Evolutionary conservation across 192 early-diverging fungal species (phyloP), one percentile per base, ranked within the genome.

Genomic region (Rhizoclosmatium globosum): DNA sequence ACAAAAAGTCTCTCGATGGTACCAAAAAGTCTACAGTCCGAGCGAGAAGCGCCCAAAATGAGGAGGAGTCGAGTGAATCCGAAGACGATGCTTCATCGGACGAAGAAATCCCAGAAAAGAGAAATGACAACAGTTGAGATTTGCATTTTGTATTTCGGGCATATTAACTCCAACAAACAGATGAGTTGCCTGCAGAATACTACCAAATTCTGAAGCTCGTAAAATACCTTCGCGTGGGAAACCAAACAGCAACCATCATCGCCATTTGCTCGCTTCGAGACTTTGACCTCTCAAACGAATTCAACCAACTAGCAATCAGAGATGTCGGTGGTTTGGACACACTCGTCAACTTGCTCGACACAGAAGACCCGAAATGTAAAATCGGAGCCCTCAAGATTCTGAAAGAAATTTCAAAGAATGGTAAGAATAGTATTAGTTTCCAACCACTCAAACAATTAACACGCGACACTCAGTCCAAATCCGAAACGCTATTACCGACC

Each of bases 201-300:
- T 91, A 90, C 72, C 85, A 84, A 60, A 91, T 91, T 47, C 89
- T 89, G 71, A 91, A 91, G 72, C 80, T 91, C 1, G 87, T 91
- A 46, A 91, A 91, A 78, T 91, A 91, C 68, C 68, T 91, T 15
- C 84, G 89, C 3, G 79, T 76, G n/a, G 90, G 90, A 21, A 91
- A 91, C 80, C 90, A 89, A 71, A 91, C 89, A 4, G 90, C 90
- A 2, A 91, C 90, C 44, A 89, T 91, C 59, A 91, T 91, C 67
- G 90, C 90, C 61, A 89, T 91, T 39, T 91, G 90, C 78, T 88
- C 87, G 4, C 75, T 91, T 3, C 61, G 89, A 17, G 90, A 91
- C 77, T 91, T 91, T 75, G 90, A 91, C 76, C 74, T 91, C n/a
- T 79, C 76, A 41, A 89, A 91, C 68, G 88, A 91, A 69, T 86